phyloP scores from a whole-genome alignment of 495 filamentous ascomycete species.

The Penicillium paradoxum region DNA sequence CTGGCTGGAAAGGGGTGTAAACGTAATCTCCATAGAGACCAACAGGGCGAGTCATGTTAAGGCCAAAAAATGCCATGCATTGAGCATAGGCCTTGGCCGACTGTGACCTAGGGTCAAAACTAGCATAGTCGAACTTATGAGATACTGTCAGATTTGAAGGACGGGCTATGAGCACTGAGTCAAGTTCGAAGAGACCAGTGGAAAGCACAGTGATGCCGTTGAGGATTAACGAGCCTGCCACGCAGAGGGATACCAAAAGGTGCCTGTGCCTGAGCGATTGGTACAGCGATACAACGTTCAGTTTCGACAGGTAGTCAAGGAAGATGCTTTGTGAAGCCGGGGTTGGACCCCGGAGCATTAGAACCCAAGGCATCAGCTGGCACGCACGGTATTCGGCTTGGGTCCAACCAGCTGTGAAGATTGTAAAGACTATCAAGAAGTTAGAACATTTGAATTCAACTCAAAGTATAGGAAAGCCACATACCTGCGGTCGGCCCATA shows the following conservation, averaged over 20 bases:
- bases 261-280: neutral
- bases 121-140: too few relatives aligned
- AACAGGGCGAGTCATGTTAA: slow-evolving; percentile 4
- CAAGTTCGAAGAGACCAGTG: too few relatives aligned
- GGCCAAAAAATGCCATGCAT: neutral
- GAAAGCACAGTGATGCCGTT: too few relatives aligned
- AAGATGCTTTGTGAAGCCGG: slow-evolving; percentile 8
- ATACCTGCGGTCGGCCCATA: slow-evolving; percentile 8
- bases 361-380: neutral
- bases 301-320: slow-evolving; percentile 14
- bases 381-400: too few relatives aligned
- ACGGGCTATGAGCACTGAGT: too few relatives aligned
- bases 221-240: too few relatives aligned
- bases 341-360: slow-evolving; percentile 4
- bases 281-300: slow-evolving; percentile 8
- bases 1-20: neutral
- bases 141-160: too few relatives aligned
- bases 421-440: too few relatives aligned
- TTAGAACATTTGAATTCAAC: too few relatives aligned
- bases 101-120: too few relatives aligned
- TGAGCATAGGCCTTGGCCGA: neutral
- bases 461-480: neutral
- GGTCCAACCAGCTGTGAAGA: too few relatives aligned
- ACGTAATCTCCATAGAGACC: neutral
- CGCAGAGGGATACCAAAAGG: too few relatives aligned